Percentiles rank a stretch among this genome's conserved stretches.
phyloP scores from a whole-genome alignment of 2,329 filamentous ascomycete species.

The Exophiala bonariae region DNA sequence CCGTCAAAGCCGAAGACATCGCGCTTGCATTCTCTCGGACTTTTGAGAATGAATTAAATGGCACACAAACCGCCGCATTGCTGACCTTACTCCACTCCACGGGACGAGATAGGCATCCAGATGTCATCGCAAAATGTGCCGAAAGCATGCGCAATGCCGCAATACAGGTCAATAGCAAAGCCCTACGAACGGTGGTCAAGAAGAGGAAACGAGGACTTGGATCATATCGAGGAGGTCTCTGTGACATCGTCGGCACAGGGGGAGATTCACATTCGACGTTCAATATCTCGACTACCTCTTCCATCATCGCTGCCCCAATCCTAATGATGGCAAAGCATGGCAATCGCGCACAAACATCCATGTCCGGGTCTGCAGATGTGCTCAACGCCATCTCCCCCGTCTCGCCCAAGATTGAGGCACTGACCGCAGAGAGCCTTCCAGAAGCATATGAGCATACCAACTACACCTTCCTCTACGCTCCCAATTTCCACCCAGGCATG shows the following conservation, averaged over 20 bases:
- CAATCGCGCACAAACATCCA: constrained; percentile 91
- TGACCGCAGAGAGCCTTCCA: constrained; percentile 70
- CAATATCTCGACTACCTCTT: constrained; percentile 95
- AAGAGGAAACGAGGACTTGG: constrained; percentile 62
- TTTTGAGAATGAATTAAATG: constrained; percentile 86
- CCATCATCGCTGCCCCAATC: constrained; percentile 83
- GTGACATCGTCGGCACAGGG: constrained; percentile 96
- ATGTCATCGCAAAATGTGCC: constrained; percentile 84
- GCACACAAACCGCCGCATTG: constrained; percentile 81
- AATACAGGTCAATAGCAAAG: constrained; percentile 65
- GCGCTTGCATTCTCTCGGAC: constrained; percentile 87
- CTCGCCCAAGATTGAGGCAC: constrained; percentile 71
- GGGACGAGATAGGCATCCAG: constrained; percentile 75
- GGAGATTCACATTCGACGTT: constrained; percentile 97
- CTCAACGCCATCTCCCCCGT: constrained; percentile 72
- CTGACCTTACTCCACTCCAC: constrained; percentile 93
- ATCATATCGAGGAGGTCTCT: constrained; percentile 76
- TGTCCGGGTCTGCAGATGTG: constrained; percentile 92
- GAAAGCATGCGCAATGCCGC: constrained; percentile 80
- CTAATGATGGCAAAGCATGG: constrained; percentile 92
- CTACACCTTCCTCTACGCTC: constrained; percentile 94
- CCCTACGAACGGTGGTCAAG: constrained; percentile 60
- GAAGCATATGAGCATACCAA: constrained; percentile 76
- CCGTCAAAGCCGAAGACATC: constrained; percentile 75
- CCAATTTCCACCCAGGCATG: constrained; percentile 96